Evolutionary conservation across 306 rosid genomes (phyloP), one percentile per base, ranked within the genome.

Genomic region (Cicer cuneatum): DNA sequence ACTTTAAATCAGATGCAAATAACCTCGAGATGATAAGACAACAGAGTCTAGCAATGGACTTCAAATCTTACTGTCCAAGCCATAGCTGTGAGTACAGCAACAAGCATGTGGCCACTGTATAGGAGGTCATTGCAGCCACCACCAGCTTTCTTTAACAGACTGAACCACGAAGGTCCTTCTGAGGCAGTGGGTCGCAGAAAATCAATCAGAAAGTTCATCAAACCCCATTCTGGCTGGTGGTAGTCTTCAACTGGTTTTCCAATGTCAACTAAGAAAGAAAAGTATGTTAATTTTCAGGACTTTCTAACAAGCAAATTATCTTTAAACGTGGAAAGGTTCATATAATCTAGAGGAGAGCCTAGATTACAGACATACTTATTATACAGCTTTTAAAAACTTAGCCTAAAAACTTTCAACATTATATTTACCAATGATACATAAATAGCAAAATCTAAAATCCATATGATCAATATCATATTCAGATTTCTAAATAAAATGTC

Each of bases 91-190:
- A 94, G 90, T 10, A 87, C 98, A 15, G 97, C 98, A 79, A 91
- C 98, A 10, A 94, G 84, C 91, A 94, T 87, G 90, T 94, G 98
- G 57, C 98, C 98, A 53, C 98, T 94, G 83, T 84, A 94, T 58
- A 94, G 14, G 51, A 94, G 97, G 86, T 94, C 98, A 74, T 93
- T 93, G 88, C 98, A 93, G 73, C 98, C 98, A 6, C 98, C 98
- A 69, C 87, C 98, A 8, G 98, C 97, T 77, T 81, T 91, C 85
- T 69, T 94, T 59, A 94, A 89, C 78, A 88, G 72, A 94, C 77
- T 66, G 86, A 52, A 87, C 98, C 98, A 94, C 8, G 93, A 43
- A 72, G 97, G 58, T 82, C 94, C 97, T 71, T 91, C 97, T 0
- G 86, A 70, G 21, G 74, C 66, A 7, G 89, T 87, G 6, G 98